Evolutionary conservation across 306 rosid species (phyloP).

Genomic region (Vicia villosa): DNA sequence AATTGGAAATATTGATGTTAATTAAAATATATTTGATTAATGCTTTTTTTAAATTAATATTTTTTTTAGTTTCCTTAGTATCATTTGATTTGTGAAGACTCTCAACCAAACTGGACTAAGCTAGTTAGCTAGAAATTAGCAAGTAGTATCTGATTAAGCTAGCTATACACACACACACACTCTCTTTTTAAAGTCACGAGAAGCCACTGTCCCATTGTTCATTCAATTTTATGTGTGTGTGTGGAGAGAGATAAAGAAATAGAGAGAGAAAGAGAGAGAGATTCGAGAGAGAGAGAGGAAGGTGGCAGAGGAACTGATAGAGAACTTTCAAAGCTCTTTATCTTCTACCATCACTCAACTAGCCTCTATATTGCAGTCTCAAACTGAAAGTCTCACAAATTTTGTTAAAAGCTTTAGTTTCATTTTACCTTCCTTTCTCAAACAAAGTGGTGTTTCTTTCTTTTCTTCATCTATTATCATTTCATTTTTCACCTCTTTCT

Average conservation of each 20-base stretch:
- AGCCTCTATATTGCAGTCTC: conserved; percentile 81
- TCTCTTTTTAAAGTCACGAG: conserved; percentile 86
- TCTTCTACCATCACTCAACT: conserved; percentile 91
- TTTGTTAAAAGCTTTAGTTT: conserved; percentile 43
- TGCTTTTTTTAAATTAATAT: too few species aligned
- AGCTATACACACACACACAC: conserved; percentile 27
- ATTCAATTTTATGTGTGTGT: conserved; percentile 48
- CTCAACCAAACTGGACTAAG: conserved; percentile 55
- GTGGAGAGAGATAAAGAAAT: conserved; percentile 33
- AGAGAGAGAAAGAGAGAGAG: conserved; percentile 43
- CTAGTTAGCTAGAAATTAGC: conserved; percentile 33
- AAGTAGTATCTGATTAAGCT: conserved; percentile 41
- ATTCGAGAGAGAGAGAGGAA: conserved; percentile 22
- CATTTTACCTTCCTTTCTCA: conserved; percentile 45
- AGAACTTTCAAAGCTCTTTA: conserved; percentile 98
- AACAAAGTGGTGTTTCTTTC: conserved; percentile 34
- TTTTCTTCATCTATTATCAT: conserved; percentile 12
- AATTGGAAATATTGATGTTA: too few species aligned
- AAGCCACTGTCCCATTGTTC: conserved; percentile 64
- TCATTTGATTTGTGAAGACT: conserved; percentile 41
- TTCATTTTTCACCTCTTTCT: conserved; percentile 36
- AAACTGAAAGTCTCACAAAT: conserved; percentile 73
- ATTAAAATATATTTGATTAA: too few species aligned
- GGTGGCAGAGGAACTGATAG: conserved; percentile 99
- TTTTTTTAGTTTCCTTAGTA: background rate